Percentiles rank a stretch among this genome's conserved stretches.
Evolutionary conservation across 2,329 filamentous ascomycete genomes (phyloP).

Genomic region (Scytalidium lignicola): DNA sequence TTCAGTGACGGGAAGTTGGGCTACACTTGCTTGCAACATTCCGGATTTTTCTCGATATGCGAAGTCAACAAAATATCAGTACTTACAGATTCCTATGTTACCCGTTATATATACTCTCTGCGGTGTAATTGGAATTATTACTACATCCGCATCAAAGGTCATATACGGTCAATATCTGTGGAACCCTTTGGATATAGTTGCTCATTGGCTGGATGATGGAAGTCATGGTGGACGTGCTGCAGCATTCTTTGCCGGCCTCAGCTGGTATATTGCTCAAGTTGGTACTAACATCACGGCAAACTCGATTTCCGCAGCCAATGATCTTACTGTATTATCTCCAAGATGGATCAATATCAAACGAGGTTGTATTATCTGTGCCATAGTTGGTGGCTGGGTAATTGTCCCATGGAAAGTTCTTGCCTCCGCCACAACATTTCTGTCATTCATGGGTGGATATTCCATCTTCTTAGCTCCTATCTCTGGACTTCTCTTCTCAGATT

Average conservation of each 20-base stretch:
- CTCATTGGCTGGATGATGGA: conserved; percentile 12
- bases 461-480: conserved; percentile 31
- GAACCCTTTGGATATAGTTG: conserved; percentile 21
- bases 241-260: conserved; percentile 18
- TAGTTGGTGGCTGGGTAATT: conserved; percentile 38
- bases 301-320: conserved; percentile 24
- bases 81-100: conserved; percentile 18
- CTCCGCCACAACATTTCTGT: conserved; percentile 17
- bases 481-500: conserved; percentile 29
- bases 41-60: conserved; percentile 26
- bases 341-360: conserved; percentile 43
- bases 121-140: conserved; percentile 19
- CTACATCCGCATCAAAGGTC: conserved; percentile 19
- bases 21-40: conserved; percentile 26
- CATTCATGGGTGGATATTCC: conserved; percentile 22
- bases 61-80: conserved; percentile 15
- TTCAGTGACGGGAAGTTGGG: conserved; percentile 11
- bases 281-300: conserved; percentile 37
- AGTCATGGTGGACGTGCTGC: conserved; percentile 21
- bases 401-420: conserved; percentile 41
- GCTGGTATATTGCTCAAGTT: conserved; percentile 15
- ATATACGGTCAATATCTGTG: conserved; percentile 24
- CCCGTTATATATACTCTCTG: conserved; percentile 19
- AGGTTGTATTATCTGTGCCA: conserved; percentile 35
- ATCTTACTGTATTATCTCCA: conserved; percentile 41